Percentiles rank a stretch among this genome's conserved stretches.
phyloP scores from a whole-genome alignment of 257 asterid species.

The Nicotiana tomentosiformis region DNA sequence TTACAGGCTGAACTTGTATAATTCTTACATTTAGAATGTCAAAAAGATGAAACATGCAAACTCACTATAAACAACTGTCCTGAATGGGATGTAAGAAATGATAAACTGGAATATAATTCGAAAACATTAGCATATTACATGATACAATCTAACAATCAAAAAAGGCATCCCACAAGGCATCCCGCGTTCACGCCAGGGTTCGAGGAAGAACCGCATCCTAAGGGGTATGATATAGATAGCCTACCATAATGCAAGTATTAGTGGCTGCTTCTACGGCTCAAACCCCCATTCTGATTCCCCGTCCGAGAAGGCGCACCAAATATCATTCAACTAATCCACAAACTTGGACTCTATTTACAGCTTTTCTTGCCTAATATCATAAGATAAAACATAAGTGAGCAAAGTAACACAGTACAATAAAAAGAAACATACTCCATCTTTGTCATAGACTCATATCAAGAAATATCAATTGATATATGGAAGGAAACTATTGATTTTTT shows the following conservation, averaged over 20 bases:
- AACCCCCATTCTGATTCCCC: not conserved
- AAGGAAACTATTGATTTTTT: not conserved
- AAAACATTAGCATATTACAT: not conserved
- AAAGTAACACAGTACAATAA: no score
- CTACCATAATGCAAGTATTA: no score
- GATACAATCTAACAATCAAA: not conserved
- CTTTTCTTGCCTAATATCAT: constrained; percentile 30
- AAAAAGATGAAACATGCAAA: not conserved
- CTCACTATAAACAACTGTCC: not conserved
- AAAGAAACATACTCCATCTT: no score
- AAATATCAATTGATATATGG: not conserved
- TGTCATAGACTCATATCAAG: not conserved
- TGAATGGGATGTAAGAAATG: not conserved
- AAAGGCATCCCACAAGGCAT: no score
- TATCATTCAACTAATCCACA: not conserved
- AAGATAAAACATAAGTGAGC: not conserved
- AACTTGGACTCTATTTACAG: constrained; percentile 29
- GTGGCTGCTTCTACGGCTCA: no score
- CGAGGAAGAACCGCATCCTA: no score
- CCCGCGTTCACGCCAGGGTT: no score
- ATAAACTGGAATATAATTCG: not conserved
- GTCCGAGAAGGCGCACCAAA: not conserved
- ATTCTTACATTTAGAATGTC: not conserved
- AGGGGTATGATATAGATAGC: no score
- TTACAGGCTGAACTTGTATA: not conserved